phyloP scores from a whole-genome alignment of 176 grass and related monocot genomes.

The Raddia distichophylla region DNA sequence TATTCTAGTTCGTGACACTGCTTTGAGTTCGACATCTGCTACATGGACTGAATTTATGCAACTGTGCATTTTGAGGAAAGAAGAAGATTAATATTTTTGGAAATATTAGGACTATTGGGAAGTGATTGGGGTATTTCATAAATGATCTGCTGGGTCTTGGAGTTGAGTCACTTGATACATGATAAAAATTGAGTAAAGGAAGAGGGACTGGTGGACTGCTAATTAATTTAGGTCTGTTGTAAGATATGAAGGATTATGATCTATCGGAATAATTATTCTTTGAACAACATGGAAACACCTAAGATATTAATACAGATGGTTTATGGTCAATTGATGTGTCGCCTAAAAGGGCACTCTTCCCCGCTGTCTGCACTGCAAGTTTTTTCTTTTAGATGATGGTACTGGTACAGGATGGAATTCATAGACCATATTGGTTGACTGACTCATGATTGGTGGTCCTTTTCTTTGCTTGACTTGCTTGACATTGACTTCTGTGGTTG shows the following conservation, averaged over 20 bases:
- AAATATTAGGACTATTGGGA: conserved; percentile 5
- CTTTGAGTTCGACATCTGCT: conserved; percentile 20
- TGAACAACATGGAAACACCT: neutral
- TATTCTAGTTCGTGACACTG: too few species aligned
- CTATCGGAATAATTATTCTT: neutral
- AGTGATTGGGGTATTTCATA: conserved; percentile 6
- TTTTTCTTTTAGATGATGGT: conserved; percentile 4
- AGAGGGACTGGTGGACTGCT: neutral
- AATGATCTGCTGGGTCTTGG: neutral
- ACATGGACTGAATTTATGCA: conserved; percentile 9
- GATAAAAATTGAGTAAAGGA: neutral
- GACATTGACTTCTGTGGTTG: conserved; percentile 18
- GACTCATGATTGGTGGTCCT: conserved; percentile 13
- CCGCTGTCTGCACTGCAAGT: neutral
- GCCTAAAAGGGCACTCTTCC: neutral
- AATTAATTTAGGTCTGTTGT: neutral
- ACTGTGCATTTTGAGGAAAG: neutral
- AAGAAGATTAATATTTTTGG: neutral
- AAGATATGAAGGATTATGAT: neutral
- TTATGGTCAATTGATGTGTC: conserved; percentile 12
- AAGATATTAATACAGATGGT: neutral
- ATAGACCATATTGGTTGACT: neutral
- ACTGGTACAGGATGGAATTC: conserved; percentile 5
- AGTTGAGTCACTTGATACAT: conserved; percentile 3
- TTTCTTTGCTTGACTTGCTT: conserved; percentile 24